Evolutionary conservation across 2,329 filamentous ascomycete species (phyloP).

Genomic region (Colletotrichum ledebouriae): DNA sequence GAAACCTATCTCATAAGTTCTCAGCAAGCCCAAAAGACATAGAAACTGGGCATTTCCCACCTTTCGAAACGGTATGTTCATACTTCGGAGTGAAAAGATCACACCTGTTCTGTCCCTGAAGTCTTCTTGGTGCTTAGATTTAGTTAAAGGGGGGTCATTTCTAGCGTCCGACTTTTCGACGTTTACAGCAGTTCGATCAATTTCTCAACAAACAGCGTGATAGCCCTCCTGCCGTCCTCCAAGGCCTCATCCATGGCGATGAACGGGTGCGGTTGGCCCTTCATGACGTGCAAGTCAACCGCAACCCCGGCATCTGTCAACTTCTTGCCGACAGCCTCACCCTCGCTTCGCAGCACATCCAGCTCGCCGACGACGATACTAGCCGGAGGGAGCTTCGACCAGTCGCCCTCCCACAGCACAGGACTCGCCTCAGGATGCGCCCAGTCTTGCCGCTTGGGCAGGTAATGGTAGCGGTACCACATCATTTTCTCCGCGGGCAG

Average conservation of each 20-base stretch:
- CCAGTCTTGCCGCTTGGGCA: constrained; percentile 62
- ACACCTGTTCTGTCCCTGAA: no score
- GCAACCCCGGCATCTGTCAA: constrained; percentile 60
- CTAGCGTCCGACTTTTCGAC: not conserved
- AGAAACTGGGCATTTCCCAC: no score
- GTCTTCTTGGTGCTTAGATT: no score
- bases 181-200: constrained; percentile 12
- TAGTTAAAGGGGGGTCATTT: no score
- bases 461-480: constrained; percentile 71
- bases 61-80: no score
- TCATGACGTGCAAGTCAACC: constrained; percentile 64
- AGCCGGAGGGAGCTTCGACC: constrained; percentile 63
- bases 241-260: constrained; percentile 69
- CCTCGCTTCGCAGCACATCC: constrained; percentile 69
- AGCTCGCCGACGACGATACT: constrained; percentile 67
- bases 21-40: no score
- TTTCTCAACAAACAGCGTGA: constrained; percentile 57
- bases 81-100: no score
- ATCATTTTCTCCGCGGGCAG: constrained; percentile 70
- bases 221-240: constrained; percentile 64
- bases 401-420: constrained; percentile 64
- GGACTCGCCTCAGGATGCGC: constrained; percentile 66
- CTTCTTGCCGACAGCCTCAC: constrained; percentile 63
- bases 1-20: no score
- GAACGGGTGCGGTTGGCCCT: constrained; percentile 70